Conservation (phyloP, 768 basidiomycete species). For the Heimioporus sp. region DNA sequence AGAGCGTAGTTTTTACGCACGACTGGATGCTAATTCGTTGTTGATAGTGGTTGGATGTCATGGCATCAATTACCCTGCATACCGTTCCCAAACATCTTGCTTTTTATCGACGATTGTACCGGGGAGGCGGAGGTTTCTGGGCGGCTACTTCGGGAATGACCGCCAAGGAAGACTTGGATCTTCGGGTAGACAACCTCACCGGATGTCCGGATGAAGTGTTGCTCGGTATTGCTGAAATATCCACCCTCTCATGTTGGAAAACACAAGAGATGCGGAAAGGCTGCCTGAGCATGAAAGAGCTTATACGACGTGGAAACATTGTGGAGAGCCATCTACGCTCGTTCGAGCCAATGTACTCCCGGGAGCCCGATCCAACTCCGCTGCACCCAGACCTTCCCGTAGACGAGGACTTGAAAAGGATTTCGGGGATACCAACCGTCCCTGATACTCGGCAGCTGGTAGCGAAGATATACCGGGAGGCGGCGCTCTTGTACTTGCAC, state of each 20-base stretch:
- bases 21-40: constrained; percentile 14
- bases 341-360: constrained; percentile 30
- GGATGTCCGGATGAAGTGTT: constrained; percentile 81
- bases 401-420: constrained; percentile 21
- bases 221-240: constrained; percentile 71
- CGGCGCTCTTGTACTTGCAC: constrained; percentile 65
- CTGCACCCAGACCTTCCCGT: constrained; percentile 41
- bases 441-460: constrained; percentile 50
- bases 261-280: constrained; percentile 58
- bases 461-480: constrained; percentile 61
- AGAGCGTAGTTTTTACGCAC: constrained; percentile 29
- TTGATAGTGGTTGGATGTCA: constrained; percentile 73
- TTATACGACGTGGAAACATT: constrained; percentile 67
- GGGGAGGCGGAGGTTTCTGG: constrained; percentile 48
- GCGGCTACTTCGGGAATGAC: constrained; percentile 28
- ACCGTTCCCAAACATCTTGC: constrained; percentile 63
- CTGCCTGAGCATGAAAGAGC: constrained; percentile 69
- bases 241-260: constrained; percentile 78
- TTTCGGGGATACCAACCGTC: constrained; percentile 28
- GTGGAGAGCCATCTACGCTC: constrained; percentile 66
- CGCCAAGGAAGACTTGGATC: constrained; percentile 39
- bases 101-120: constrained; percentile 67
- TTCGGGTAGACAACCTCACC: constrained; percentile 65
- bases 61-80: constrained; percentile 60
- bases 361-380: constrained; percentile 33